Evolutionary conservation across 805 yeast genomes (phyloP).

Genomic region (Nakazawaea holstii): DNA sequence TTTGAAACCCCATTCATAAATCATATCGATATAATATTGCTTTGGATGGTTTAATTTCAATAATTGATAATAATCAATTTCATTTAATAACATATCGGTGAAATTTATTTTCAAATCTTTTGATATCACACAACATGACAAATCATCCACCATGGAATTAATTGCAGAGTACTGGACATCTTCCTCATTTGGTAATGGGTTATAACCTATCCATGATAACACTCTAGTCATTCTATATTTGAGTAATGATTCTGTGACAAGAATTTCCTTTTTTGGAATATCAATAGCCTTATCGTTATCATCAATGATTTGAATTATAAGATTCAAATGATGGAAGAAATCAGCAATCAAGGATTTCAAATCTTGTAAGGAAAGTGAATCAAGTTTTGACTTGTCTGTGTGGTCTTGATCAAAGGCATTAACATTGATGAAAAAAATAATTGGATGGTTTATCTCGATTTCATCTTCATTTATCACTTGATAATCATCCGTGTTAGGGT

Average conservation of each 20-base stretch:
- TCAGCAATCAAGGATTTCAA: not conserved
- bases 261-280: not conserved
- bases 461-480: not conserved
- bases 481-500: constrained; percentile 6
- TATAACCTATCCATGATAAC: constrained; percentile 37
- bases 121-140: constrained; percentile 6
- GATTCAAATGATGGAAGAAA: constrained; percentile 8
- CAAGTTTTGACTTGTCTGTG: not conserved
- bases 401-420: not conserved
- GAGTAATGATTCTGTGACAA: constrained; percentile 8
- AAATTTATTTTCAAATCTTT: constrained; percentile 12
- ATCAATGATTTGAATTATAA: not conserved
- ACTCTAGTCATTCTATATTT: constrained; percentile 29
- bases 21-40: constrained; percentile 28
- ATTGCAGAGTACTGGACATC: constrained; percentile 19
- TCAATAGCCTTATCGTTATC: not conserved
- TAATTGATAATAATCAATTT: constrained; percentile 23
- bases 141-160: constrained; percentile 30
- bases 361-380: not conserved
- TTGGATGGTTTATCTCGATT: constrained; percentile 9
- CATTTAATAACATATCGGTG: constrained; percentile 18
- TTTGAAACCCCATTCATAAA: constrained; percentile 64
- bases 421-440: constrained; percentile 1
- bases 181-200: constrained; percentile 15
- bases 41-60: constrained; percentile 19